Percentiles rank a stretch among this genome's conserved stretches.
These are phyloP conservation scores for Chaetomium globosum DNA, from an alignment of 2,329 filamentous ascomycete genomes.

Conservation along the genomic window DNA sequence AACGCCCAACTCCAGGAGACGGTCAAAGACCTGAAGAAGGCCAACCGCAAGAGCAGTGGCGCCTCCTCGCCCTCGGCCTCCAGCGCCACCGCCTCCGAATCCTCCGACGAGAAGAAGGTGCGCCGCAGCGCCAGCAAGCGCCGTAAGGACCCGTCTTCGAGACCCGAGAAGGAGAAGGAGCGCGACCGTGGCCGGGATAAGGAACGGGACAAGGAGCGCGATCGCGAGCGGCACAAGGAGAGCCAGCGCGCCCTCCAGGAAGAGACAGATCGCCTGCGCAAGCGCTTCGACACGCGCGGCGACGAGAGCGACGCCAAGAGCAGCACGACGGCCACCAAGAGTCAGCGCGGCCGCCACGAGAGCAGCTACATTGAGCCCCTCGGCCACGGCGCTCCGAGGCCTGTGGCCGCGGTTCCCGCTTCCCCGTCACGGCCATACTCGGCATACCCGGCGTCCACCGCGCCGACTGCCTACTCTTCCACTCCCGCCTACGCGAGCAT, in stretches of 20 bases:
- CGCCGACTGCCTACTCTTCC: conserved; percentile 23
- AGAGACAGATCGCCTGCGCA: conserved; percentile 38
- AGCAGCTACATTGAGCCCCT: conserved; percentile 42
- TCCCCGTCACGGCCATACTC: conserved; percentile 29
- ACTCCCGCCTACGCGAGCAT: conserved; percentile 26
- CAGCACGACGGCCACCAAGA: conserved; percentile 34
- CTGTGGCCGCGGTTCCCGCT: conserved; percentile 23
- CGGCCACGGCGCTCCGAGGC: conserved; percentile 35
- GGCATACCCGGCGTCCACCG: conserved; percentile 21
- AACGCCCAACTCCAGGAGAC: conserved; percentile 32
- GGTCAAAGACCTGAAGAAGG: conserved; percentile 36
- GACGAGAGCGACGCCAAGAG: conserved; percentile 39
- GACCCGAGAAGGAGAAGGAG: conserved; percentile 34
- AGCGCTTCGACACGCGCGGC: conserved; percentile 39
- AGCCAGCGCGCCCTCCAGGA: conserved; percentile 20
- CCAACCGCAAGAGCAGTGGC: conserved; percentile 36
- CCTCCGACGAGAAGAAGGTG: conserved; percentile 36
- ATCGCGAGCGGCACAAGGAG: conserved; percentile 29
- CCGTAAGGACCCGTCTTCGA: conserved; percentile 31
- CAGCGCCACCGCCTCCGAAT: conserved; percentile 34
- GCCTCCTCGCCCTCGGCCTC: conserved; percentile 29
- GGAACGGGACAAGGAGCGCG: conserved; percentile 28
- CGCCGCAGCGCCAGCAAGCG: conserved; percentile 38
- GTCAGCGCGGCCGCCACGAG: conserved; percentile 34
- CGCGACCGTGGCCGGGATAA: conserved; percentile 30